phyloP scores from a whole-genome alignment of 169 alveolate species.

The Eimeria falciformis region DNA sequence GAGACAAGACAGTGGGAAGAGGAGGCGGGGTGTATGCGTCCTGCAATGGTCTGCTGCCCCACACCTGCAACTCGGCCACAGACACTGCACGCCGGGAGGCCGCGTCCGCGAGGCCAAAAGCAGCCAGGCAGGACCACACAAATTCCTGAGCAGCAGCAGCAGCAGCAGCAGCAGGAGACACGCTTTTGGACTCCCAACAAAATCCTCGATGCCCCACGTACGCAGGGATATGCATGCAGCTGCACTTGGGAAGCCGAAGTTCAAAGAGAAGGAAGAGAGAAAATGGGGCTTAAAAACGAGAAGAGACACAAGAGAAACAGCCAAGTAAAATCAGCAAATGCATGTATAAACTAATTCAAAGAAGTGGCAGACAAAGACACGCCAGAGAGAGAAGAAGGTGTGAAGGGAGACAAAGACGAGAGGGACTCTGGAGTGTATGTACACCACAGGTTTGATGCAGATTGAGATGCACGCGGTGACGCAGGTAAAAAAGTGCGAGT shows the following conservation, averaged over 20 bases:
- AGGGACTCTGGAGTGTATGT: too few species aligned
- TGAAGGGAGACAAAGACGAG: too few species aligned
- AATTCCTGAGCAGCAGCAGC: constrained; percentile 35
- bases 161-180: background rate
- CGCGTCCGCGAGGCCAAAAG: constrained; percentile 51
- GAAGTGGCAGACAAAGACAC: too few species aligned
- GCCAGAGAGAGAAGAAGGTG: too few species aligned
- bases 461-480: too few species aligned
- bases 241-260: background rate
- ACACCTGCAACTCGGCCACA: constrained; percentile 30
- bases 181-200: background rate
- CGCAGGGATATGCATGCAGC: background rate
- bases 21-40: constrained; percentile 82
- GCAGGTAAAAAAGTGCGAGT: too few species aligned
- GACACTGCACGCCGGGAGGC: constrained; percentile 51
- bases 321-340: too few species aligned
- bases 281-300: too few species aligned
- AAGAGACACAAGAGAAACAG: background rate
- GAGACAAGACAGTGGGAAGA: constrained; percentile 84
- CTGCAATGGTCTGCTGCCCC: constrained; percentile 74
- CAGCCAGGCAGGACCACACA: constrained; percentile 41
- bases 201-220: too few species aligned
- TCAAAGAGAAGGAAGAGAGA: background rate
- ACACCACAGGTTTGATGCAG: too few species aligned
- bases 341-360: too few species aligned